Evolutionary conservation across 108 stramenopile genomes (phyloP), one percentile per base, ranked within the genome.

Genomic region (Nannochloropsis gaditana): DNA sequence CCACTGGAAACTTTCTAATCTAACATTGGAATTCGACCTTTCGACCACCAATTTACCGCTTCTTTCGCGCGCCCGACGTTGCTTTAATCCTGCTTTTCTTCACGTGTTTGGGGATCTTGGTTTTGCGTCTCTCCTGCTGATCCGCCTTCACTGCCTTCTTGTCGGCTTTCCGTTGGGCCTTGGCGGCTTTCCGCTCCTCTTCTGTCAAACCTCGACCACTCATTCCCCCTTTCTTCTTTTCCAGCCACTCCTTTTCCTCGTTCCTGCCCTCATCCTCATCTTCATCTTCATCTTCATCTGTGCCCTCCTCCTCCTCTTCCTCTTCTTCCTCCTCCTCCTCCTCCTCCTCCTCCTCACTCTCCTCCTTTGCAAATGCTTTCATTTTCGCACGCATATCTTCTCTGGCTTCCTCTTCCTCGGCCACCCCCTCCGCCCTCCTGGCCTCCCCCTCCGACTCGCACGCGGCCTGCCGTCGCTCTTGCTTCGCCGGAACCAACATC

Each of bases 91-190:
- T 43, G 5, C 85, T 82, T 82, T 88, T 90, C 85, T 90, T 90
- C 17, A 88, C 21, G 81, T 87, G 84, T 42, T 90, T 90, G 11
- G 84, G 84, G 45, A 90, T 82, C 83, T 90, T 90, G 5, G 83
- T 47, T 43, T 79, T 81, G 79, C 87, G 87, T 17, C 47, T 42
- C 19, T 87, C 83, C 41, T n/a, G 44, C 43, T 17, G 31, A 9
- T 41, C 87, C 6, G 21, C 83, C 83, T 90, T 90, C 5, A 45
- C 59, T 17, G 43, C 21, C 82, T 84, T 86, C 82, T 82, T 83
- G 83, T 84, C 87, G 44, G 84, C 87, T 45, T 87, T 88, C 9
- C 87, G 85, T 2, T 31, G 81, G 9, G 83, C 90, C 87, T 90
- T 90, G 79, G 31, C 84, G 11, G 83, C 45, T 9, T 11, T 43